A percentile compares a stretch with the other conserved stretches of the same genome.
Conservation (phyloP, 106 monocot species). For the Xerophyta viscosa region DNA sequence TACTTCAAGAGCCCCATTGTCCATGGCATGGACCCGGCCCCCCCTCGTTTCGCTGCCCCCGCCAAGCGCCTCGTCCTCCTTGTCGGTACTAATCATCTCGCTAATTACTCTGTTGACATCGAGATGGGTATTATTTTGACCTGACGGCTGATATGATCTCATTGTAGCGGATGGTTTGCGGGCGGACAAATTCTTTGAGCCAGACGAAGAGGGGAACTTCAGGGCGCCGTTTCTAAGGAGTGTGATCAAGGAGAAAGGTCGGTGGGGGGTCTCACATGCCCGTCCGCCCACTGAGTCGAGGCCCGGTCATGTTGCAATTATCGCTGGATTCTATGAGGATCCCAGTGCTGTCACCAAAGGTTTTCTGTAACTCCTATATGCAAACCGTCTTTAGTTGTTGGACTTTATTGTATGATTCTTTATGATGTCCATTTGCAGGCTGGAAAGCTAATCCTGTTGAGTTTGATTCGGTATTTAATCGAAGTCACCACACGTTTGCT, state of each 20-base stretch:
- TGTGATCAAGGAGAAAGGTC: constrained; percentile 58
- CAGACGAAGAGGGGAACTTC: constrained; percentile 50
- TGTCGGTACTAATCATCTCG: constrained; percentile 9
- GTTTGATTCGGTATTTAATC: constrained; percentile 95
- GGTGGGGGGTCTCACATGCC: constrained; percentile 92
- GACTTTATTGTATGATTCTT: too few relatives aligned
- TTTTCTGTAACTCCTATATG: not conserved
- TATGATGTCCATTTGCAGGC: constrained; percentile 30
- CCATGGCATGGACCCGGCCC: constrained; percentile 79
- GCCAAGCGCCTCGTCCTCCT: constrained; percentile 91
- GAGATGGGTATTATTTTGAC: constrained; percentile 1
- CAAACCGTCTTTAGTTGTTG: too few relatives aligned
- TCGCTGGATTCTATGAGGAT: constrained; percentile 93
- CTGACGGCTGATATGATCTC: not conserved
- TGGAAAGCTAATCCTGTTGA: constrained; percentile 98
- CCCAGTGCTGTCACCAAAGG: constrained; percentile 92
- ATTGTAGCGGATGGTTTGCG: constrained; percentile 75
- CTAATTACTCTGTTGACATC: not conserved
- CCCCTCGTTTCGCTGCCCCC: constrained; percentile 60
- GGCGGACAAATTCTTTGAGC: constrained; percentile 88
- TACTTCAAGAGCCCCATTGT: constrained; percentile 96
- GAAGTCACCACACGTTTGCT: constrained; percentile 69
- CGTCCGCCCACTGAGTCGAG: constrained; percentile 92
- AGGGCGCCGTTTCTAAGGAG: constrained; percentile 72
- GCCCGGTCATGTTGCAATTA: constrained; percentile 78